These are phyloP conservation scores for Starmerella apicola DNA, from an alignment of 805 yeast species.

Conservation along the genomic window DNA sequence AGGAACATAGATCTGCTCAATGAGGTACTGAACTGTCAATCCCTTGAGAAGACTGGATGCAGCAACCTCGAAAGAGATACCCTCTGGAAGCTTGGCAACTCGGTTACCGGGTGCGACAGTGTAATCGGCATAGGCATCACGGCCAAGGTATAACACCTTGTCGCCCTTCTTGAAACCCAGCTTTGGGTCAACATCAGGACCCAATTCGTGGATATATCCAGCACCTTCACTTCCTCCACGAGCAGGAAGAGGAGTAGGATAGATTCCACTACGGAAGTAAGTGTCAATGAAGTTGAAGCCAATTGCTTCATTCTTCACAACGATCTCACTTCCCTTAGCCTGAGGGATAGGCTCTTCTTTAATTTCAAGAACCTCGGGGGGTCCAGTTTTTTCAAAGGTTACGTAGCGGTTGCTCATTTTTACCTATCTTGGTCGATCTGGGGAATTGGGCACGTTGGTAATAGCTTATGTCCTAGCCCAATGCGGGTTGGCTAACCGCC, in stretches of 20 bases:
- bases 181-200: conserved; percentile 39
- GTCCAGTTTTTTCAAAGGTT: conserved; percentile 41
- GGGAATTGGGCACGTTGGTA: too few species aligned
- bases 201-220: conserved; percentile 36
- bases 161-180: conserved; percentile 36
- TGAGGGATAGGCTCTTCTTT: conserved; percentile 14
- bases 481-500: too few species aligned
- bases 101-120: conserved; percentile 29
- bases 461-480: too few species aligned
- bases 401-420: conserved; percentile 11
- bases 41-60: conserved; percentile 53
- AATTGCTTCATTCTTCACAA: conserved; percentile 60
- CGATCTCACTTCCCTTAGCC: conserved; percentile 42
- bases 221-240: conserved; percentile 52
- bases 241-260: conserved; percentile 58
- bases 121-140: conserved; percentile 71
- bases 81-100: conserved; percentile 40
- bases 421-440: too few species aligned
- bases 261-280: conserved; percentile 70
- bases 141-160: conserved; percentile 38
- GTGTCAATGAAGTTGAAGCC: conserved; percentile 78
- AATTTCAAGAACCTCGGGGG: conserved; percentile 45
- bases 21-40: conserved; percentile 64
- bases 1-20: conserved; percentile 51
- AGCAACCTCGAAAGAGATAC: conserved; percentile 40